These are phyloP conservation scores for Lyophyllum atratum DNA, from an alignment of 768 basidiomycete species.

Conservation along the genomic window DNA sequence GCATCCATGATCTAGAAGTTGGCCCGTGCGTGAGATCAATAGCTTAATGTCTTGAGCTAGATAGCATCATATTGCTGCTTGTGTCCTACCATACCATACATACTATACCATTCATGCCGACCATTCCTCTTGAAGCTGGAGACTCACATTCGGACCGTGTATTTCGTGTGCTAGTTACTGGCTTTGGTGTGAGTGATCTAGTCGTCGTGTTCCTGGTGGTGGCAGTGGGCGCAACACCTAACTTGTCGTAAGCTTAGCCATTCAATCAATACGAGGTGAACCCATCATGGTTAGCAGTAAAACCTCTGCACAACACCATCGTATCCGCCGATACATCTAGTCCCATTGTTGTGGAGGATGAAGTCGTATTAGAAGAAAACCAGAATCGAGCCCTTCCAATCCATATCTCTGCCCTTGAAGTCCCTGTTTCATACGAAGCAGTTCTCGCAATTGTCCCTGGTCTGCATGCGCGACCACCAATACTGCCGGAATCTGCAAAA, in stretches of 20 bases:
- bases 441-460: constrained; percentile 57
- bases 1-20: not conserved
- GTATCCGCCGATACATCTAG: constrained; percentile 40
- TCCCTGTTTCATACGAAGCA: constrained; percentile 61
- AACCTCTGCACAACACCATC: constrained; percentile 58
- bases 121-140: constrained; percentile 21
- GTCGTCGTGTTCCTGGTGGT: not conserved
- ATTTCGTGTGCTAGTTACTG: constrained; percentile 50
- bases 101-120: constrained; percentile 29
- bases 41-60: not conserved
- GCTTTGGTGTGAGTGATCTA: constrained; percentile 51
- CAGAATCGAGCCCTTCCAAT: constrained; percentile 38
- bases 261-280: constrained; percentile 58
- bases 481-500: constrained; percentile 38
- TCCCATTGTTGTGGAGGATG: constrained; percentile 24
- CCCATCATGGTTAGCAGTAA: constrained; percentile 74
- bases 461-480: constrained; percentile 62
- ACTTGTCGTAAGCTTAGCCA: constrained; percentile 40
- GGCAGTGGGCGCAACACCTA: constrained; percentile 9
- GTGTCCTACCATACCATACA: not conserved
- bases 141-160: constrained; percentile 31
- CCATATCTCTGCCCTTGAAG: constrained; percentile 58
- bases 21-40: constrained; percentile 25
- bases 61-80: not conserved
- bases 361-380: constrained; percentile 17